Evolutionary conservation across 208 protist genomes (phyloP).

Genomic region (Trypanosoma theileri): DNA sequence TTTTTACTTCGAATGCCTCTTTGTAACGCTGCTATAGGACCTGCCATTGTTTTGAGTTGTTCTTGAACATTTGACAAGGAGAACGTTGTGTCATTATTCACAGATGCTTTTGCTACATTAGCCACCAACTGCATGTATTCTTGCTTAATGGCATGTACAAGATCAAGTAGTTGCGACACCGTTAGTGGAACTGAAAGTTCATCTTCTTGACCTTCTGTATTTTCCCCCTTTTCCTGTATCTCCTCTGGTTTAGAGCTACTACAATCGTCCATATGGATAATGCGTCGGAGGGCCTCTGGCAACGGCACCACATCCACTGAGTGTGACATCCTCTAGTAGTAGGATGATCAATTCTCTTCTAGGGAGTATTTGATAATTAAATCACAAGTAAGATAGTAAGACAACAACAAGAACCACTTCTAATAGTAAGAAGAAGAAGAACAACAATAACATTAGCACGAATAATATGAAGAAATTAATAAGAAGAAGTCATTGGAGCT

Average conservation of each 20-base stretch:
- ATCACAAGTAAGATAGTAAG: too few species aligned
- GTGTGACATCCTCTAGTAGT: background rate
- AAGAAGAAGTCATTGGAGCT: too few species aligned
- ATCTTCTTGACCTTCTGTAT: background rate
- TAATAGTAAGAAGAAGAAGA: background rate
- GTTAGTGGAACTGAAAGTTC: background rate
- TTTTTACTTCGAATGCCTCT: conserved; percentile 68
- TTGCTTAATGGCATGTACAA: conserved; percentile 7
- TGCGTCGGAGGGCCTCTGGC: conserved; percentile 3
- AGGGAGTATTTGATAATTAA: too few species aligned
- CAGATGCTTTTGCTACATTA: background rate
- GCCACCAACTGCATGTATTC: conserved; percentile 15
- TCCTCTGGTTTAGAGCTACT: background rate
- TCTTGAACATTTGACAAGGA: background rate
- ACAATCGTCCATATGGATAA: background rate
- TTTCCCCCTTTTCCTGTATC: background rate
- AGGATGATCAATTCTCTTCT: background rate
- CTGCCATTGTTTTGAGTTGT: conserved; percentile 6
- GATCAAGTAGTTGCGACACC: conserved; percentile 14
- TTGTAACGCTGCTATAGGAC: conserved; percentile 40
- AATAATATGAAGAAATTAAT: background rate
- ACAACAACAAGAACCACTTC: too few species aligned
- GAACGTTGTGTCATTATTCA: background rate
- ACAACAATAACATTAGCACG: background rate
- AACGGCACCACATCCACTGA: background rate